Percentiles rank a stretch among this genome's conserved stretches.
These are phyloP conservation scores for Colletotrichum australisinense DNA, from an alignment of 2,329 filamentous ascomycete genomes.

Conservation along the genomic window DNA sequence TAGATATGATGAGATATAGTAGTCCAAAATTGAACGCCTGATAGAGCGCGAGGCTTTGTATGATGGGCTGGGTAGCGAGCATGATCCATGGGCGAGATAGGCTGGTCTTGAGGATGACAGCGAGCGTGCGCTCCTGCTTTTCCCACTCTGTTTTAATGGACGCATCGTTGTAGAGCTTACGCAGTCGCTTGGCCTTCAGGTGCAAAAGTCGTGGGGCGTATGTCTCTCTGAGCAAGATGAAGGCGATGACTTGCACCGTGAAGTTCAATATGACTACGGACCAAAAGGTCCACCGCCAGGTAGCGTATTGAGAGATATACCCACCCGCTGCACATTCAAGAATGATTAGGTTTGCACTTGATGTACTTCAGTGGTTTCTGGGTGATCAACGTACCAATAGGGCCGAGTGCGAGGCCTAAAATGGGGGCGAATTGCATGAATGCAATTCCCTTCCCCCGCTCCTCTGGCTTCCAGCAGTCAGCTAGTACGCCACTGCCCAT, in stretches of 20 bases:
- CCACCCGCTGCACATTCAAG: constrained; percentile 48
- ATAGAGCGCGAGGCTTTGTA: constrained; percentile 66
- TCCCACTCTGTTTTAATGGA: constrained; percentile 52
- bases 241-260: constrained; percentile 46
- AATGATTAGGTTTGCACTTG: constrained; percentile 45
- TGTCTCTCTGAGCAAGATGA: constrained; percentile 51
- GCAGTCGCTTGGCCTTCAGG: constrained; percentile 45
- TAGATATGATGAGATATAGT: constrained; percentile 73
- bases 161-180: constrained; percentile 44
- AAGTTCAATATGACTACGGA: constrained; percentile 54
- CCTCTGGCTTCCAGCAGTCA: constrained; percentile 58
- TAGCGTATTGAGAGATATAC: constrained; percentile 48
- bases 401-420: constrained; percentile 54
- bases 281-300: constrained; percentile 61
- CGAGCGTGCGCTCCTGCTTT: constrained; percentile 43
- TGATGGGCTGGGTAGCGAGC: constrained; percentile 68
- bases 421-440: constrained; percentile 53
- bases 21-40: constrained; percentile 71
- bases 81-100: constrained; percentile 67
- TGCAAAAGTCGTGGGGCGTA: constrained; percentile 50
- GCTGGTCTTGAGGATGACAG: constrained; percentile 45
- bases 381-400: constrained; percentile 50
- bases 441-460: constrained; percentile 54
- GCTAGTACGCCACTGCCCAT: constrained; percentile 59
- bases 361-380: neutral